Base-by-base conservation (phyloP, 306 rosid genomes). In the Acacia crassicarpa region DNA sequence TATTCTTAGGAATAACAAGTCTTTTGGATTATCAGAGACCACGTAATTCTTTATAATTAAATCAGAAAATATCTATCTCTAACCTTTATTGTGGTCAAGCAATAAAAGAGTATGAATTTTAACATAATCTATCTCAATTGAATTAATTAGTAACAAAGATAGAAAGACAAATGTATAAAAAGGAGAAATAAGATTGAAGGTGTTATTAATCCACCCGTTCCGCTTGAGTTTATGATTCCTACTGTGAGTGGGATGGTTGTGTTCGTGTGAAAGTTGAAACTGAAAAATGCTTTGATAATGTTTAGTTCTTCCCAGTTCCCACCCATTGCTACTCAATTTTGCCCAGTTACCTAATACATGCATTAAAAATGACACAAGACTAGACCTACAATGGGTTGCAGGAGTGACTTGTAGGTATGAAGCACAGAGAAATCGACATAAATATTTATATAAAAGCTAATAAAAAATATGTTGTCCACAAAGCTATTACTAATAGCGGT, bases 1-100 rank as follows among this genome's bases (percentile, higher is more conserved):
- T 45, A 76, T 59, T 79, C 58, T 22, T 38, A 59, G 23, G 40
- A 72, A 53, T 48, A 77, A 30, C 69, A 67, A 35, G 40, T 35
- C 7, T 1, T 5, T 5, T 35, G 6, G 40, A 35, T 35, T 35
- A 35, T 35, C 7, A 35, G 0, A 35, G 7, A 35, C 40, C 7
- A 35, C 6, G 1, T 35, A 35, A 35, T 35, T 35, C 40, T 35
- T 5, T 5, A 35, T 35, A 68, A 65, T 44, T 49, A 40, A 43
- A 72, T 2, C 77, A 82, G 11, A 25, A 22, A 41, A 22, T 23
- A 75, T 62, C 5, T 13, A 9, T 20, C 71, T 72, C n/a, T 41
- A 44, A 23, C 75, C 48, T 67, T 13, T 23, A 13, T 13, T 12
- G 38, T 23, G 33, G 75, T 71, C 75, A 25, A 71, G 40, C 38